phyloP scores from a whole-genome alignment of 371 early-diverging fungal species.

The Saksenaea vasiformis region DNA sequence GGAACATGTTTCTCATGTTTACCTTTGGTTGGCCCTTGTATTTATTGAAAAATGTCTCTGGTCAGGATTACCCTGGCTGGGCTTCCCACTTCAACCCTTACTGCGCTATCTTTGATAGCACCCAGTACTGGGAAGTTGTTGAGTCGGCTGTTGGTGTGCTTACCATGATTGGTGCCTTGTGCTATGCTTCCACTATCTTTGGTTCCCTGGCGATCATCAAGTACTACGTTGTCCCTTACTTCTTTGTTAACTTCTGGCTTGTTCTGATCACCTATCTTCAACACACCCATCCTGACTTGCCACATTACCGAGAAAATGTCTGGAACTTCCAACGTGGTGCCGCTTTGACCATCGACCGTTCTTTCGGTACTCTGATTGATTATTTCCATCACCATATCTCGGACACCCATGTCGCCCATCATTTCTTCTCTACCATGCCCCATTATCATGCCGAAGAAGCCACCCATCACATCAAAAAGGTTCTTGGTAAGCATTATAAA shows the following conservation, averaged over 20 bases:
- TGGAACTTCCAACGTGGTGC: slow-evolving; percentile 90
- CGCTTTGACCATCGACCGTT: slow-evolving; percentile 78
- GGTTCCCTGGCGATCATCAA: slow-evolving; percentile 64
- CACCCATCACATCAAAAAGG: slow-evolving; percentile 70
- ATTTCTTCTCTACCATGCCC: slow-evolving; percentile 89
- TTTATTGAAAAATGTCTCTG: slow-evolving; percentile 69
- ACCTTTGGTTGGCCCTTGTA: slow-evolving; percentile 86
- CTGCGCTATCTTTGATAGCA: slow-evolving; percentile 76
- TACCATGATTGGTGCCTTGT: slow-evolving; percentile 54
- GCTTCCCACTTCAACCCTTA: slow-evolving; percentile 82
- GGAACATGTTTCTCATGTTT: slow-evolving; percentile 64
- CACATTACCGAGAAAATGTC: slow-evolving; percentile 76
- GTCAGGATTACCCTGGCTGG: slow-evolving; percentile 70
- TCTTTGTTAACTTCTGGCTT: slow-evolving; percentile 82
- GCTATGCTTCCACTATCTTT: slow-evolving; percentile 48
- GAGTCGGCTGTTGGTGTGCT: slow-evolving; percentile 75
- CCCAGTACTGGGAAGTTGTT: slow-evolving; percentile 63
- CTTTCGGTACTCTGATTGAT: slow-evolving; percentile 78
- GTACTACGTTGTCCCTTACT: slow-evolving; percentile 84
- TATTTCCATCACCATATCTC: slow-evolving; percentile 79
- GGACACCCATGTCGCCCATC: slow-evolving; percentile 88
- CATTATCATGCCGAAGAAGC: slow-evolving; percentile 89
- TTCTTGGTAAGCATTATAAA: slow-evolving; percentile 74
- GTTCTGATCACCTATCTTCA: slow-evolving; percentile 88
- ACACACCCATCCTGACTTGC: slow-evolving; percentile 79